A percentile compares a stretch with the other conserved stretches of the same genome.
Evolutionary conservation across 2,329 filamentous ascomycete species (phyloP).

Genomic region (Aspergillus clavatus): DNA sequence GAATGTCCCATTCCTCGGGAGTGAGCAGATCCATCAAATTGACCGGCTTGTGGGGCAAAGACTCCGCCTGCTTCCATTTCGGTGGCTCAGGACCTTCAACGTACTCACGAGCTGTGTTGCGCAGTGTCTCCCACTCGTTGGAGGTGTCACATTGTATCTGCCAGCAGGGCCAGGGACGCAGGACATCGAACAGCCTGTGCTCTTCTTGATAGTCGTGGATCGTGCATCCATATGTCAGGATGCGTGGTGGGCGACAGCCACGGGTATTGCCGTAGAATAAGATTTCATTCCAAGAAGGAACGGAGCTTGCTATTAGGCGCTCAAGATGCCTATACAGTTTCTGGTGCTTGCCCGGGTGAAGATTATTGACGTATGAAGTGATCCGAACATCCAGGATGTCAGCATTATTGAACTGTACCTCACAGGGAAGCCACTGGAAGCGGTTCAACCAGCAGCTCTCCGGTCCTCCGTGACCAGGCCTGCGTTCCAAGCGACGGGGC

Average conservation of each 20-base stretch:
- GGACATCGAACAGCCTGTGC: too few species aligned
- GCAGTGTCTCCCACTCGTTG: too few species aligned
- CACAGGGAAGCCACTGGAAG: slow-evolving; percentile 11
- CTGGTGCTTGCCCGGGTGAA: neutral
- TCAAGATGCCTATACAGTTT: neutral
- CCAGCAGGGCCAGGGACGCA: too few species aligned
- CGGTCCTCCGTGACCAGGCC: neutral
- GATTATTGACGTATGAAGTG: neutral
- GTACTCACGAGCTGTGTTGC: too few species aligned
- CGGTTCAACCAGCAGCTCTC: slow-evolving; percentile 9
- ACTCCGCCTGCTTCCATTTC: too few species aligned
- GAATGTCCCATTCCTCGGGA: too few species aligned
- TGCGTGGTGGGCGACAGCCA: slow-evolving; percentile 3
- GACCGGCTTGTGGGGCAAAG: too few species aligned
- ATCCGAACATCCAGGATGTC: neutral
- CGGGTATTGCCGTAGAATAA: slow-evolving; percentile 3
- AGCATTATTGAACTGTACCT: slow-evolving; percentile 1
- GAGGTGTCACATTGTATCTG: too few species aligned
- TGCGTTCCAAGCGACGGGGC: too few species aligned
- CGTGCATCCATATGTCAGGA: slow-evolving; percentile 5
- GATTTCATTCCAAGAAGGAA: slow-evolving; percentile 8
- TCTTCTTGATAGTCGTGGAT: neutral
- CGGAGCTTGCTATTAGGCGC: neutral
- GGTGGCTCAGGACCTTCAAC: too few species aligned
- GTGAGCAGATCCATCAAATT: too few species aligned